Conservation (phyloP, 306 rosid species). For the Cucurbita ficifolia region DNA sequence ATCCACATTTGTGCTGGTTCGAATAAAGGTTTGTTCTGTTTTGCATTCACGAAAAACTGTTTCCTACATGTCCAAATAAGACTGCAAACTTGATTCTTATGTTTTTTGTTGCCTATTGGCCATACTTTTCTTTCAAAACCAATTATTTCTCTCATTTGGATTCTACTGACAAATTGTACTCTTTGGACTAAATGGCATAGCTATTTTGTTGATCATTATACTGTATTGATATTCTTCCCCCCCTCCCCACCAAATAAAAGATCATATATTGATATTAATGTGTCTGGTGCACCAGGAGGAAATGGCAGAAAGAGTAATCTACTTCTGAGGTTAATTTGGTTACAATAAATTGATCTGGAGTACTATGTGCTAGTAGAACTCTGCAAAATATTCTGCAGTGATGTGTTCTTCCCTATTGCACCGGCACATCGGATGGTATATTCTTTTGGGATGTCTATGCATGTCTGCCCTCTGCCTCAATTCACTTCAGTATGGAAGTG, state of each 20-base stretch:
- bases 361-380: slow-evolving; percentile 8
- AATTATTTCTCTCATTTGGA: not conserved
- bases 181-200: not conserved
- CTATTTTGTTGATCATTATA: not conserved
- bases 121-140: not conserved
- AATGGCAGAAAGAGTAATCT: not conserved
- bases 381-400: slow-evolving; percentile 20
- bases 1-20: not conserved
- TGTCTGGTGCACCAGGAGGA: not conserved
- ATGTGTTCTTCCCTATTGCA: slow-evolving; percentile 46
- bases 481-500: slow-evolving; percentile 25
- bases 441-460: slow-evolving; percentile 46
- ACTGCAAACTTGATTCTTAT: not conserved
- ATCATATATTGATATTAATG: not conserved
- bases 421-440: slow-evolving; percentile 37
- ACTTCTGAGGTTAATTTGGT: not conserved
- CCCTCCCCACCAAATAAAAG: no score
- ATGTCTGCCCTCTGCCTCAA: slow-evolving; percentile 30
- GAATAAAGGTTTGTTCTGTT: not conserved
- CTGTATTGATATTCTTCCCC: not conserved
- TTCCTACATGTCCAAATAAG: not conserved
- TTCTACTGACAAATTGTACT: not conserved
- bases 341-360: slow-evolving; percentile 17
- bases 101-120: not conserved
- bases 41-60: not conserved